Percentiles rank a stretch among this genome's conserved stretches.
phyloP scores from a whole-genome alignment of 768 basidiomycete genomes.

The Xerocomus brunneocitrinus region DNA sequence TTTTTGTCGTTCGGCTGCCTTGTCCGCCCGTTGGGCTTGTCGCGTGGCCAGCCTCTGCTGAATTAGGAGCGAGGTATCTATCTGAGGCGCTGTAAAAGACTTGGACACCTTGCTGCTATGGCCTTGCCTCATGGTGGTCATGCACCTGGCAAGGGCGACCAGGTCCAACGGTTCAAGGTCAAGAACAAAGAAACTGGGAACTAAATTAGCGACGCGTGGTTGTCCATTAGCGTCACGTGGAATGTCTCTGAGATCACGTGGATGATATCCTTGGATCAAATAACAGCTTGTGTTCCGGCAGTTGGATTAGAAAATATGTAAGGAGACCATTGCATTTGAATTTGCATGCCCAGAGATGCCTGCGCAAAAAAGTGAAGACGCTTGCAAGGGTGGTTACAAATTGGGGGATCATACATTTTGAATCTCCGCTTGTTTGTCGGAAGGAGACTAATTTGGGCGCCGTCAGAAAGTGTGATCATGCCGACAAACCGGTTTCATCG shows the following conservation, averaged over 20 bases:
- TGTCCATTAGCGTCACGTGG: not conserved
- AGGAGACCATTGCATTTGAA: no score
- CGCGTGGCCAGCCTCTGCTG: slow-evolving; percentile 8
- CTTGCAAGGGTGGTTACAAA: no score
- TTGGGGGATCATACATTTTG: no score
- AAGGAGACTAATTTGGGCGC: no score
- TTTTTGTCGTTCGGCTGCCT: slow-evolving; percentile 14
- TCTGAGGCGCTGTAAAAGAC: not conserved
- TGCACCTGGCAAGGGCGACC: not conserved
- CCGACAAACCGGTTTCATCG: no score
- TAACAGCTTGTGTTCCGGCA: no score
- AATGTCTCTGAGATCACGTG: not conserved
- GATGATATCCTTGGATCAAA: no score
- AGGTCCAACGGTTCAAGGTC: not conserved
- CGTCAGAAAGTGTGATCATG: no score
- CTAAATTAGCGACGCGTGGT: not conserved
- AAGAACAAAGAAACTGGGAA: not conserved
- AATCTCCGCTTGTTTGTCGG: no score
- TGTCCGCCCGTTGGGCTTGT: slow-evolving; percentile 14
- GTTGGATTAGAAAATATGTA: no score
- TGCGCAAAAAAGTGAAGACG: no score
- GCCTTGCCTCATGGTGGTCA: slow-evolving; percentile 1
- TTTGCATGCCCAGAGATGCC: no score
- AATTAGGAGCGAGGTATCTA: not conserved
- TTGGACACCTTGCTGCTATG: not conserved